Base-by-base conservation (phyloP, 495 filamentous ascomycete species). In the Xylaria scruposa region DNA sequence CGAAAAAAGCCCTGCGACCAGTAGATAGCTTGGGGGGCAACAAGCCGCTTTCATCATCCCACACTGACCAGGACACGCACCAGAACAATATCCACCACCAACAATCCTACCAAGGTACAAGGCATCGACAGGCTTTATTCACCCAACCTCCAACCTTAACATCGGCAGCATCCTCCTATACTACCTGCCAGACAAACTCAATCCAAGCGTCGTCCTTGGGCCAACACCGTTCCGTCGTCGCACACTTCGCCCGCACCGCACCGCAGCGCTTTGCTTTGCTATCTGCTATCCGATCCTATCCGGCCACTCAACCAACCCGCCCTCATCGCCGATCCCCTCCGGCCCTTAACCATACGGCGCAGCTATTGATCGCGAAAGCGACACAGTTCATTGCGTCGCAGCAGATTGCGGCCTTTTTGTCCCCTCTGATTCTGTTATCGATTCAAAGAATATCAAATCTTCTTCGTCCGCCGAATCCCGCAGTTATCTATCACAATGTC, bases 401-500 rank as follows among this genome's bases (percentile, higher is more conserved):
- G 26, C 42, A 19, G 38, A 26, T 38, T 36, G n/a, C 31, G 21
- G 42, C 42, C 56, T 17, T 21, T 31, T 33, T 36, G 21, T 29
- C 5, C n/a, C 33, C 29, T 12, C 40, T 24, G 49, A n/a, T 66
- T 62, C 64, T 36, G 49, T 53, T 26, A 19, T 33, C 49, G 42
- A 24, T 70, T 70, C 65, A 56, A 67, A 54, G 58, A 61, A 44
- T 44, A 73, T 42, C 38, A 63, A 63, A 40, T 38, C 53, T 69
- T 44, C 21, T 29, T 31, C 8, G 26, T 21, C 29, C 63, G 65
- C 64, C 51, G 47, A 47, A 47, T 67, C 15, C 51, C 56, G 15
- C 58, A 60, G 17, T 51, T 21, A 70, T 42, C 47, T 58, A 72
- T 83, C 86, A 97, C 84, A 73, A 99, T 99, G 95, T 98, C 95